Base-by-base conservation (phyloP, 805 yeast genomes). In the Candida chilensis region DNA sequence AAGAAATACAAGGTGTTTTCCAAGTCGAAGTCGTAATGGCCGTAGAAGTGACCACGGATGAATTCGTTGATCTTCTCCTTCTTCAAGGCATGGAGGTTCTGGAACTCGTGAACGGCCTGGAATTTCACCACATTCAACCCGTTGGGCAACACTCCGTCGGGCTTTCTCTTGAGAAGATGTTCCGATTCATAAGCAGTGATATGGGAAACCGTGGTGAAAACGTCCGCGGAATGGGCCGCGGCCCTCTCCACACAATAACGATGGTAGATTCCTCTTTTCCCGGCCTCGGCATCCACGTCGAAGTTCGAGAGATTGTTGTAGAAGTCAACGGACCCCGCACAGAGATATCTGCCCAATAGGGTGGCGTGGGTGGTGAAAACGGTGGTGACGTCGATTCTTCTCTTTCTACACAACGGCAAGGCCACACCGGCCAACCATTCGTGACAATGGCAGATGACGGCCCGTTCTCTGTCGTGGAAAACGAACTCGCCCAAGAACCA, bases 351-450 rank as follows among this genome's bases (percentile, higher is more conserved):
- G 25, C 98, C 98, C 40, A 92, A 68, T 38, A 90, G 64, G 8
- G 98, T 90, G 3, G 98, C 98, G 56, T 90, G 98, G 15, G 98
- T 90, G 24, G 98, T 90, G 67, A 90, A 90, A 39, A 90, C 81
- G 16, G 98, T 88, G 35, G 95, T 86, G 36, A 86, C 87, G 48
- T 90, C 98, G 35, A 90, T 79, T 46, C 86, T 73, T 47, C 97
- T 76, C 55, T 85, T 85, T 47, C 95, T 69, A 54, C 96, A 87
- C 34, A 90, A 64, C 0, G 98, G 96, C 36, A 92, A 63, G 0
- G 95, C 95, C 27, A 92, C 87, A 44, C 97, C 96, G 2, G 98
- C 96, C 35, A 90, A 70, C 98, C 98, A 90, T 61, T 90, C 98
- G 61, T 90, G 98, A 54, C 83, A 88, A 51, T 90, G 98, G 33